A percentile compares a stretch with the other conserved stretches of the same genome.
Evolutionary conservation across 345 rosid species (phyloP).

Genomic region (Abelmoschus esculentus): DNA sequence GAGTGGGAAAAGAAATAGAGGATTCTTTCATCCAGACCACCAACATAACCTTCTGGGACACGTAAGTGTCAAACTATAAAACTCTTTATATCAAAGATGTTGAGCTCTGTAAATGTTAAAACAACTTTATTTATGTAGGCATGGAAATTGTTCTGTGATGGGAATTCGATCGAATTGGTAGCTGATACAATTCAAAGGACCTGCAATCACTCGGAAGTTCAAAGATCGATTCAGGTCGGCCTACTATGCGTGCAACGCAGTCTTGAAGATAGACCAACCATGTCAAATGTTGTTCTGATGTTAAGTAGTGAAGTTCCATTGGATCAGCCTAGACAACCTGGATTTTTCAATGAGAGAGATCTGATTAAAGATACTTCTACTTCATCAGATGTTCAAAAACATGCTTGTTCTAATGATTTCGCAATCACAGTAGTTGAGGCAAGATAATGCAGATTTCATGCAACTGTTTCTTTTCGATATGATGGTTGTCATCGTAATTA

Average conservation of each 20-base stretch:
- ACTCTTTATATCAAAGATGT: neutral
- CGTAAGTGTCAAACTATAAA: slow-evolving; percentile 13
- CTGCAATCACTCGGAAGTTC: neutral
- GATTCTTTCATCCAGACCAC: slow-evolving; percentile 30
- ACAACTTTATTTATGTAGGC: slow-evolving; percentile 5
- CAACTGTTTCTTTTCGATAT: neutral
- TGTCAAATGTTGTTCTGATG: slow-evolving; percentile 18
- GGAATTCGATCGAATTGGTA: slow-evolving; percentile 6
- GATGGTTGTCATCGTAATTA: neutral
- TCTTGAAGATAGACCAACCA: slow-evolving; percentile 19
- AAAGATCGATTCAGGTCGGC: slow-evolving; percentile 14
- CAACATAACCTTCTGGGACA: slow-evolving; percentile 35
- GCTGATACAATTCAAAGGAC: slow-evolving; percentile 2
- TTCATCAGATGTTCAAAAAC: neutral
- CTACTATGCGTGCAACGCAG: slow-evolving; percentile 20
- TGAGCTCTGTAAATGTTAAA: neutral
- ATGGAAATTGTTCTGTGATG: slow-evolving; percentile 18
- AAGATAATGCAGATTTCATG: neutral
- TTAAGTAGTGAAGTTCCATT: slow-evolving; percentile 13
- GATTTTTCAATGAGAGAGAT: slow-evolving; percentile 19
- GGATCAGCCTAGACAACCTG: slow-evolving; percentile 20
- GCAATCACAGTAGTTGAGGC: neutral
- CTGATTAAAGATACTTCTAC: neutral
- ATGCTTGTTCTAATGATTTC: neutral
- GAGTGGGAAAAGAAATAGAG: slow-evolving; percentile 34